Evolutionary conservation across 441 rosid species (phyloP).

Genomic region (Erodium texanum): DNA sequence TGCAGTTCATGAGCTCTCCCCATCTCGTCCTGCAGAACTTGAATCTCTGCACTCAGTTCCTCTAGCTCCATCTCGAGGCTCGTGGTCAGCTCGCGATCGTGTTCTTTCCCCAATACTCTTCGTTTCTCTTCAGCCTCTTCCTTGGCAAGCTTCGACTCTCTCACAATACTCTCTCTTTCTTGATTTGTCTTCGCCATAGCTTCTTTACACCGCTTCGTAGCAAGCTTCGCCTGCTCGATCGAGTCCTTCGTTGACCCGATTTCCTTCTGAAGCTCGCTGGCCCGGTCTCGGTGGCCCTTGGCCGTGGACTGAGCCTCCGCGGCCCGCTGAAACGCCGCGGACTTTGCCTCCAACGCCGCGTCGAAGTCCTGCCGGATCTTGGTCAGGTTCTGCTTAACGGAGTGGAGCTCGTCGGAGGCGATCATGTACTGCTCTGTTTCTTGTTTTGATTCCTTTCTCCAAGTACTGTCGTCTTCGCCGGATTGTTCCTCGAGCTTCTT

Average conservation of each 20-base stretch:
- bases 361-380: conserved; percentile 56
- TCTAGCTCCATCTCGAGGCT: conserved; percentile 61
- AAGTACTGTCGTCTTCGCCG: conserved; percentile 31
- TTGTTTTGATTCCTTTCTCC: conserved; percentile 45
- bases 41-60: conserved; percentile 52
- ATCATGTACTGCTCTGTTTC: conserved; percentile 48
- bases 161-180: conserved; percentile 54
- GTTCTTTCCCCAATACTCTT: conserved; percentile 42
- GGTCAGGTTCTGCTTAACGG: conserved; percentile 67
- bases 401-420: conserved; percentile 55
- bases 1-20: conserved; percentile 64
- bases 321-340: conserved; percentile 48
- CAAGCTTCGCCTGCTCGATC: conserved; percentile 69
- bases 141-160: conserved; percentile 50
- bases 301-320: conserved; percentile 53
- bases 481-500: conserved; percentile 47
- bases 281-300: conserved; percentile 53
- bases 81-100: conserved; percentile 55
- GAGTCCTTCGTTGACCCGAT: conserved; percentile 61
- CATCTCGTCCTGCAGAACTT: conserved; percentile 49
- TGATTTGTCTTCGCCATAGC: conserved; percentile 58
- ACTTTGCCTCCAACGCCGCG: conserved; percentile 48
- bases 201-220: conserved; percentile 49
- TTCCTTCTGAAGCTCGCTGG: conserved; percentile 53
- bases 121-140: conserved; percentile 54